Evolutionary conservation across 1,139 yeast genomes (phyloP), one percentile per base, ranked within the genome.

Genomic region (Hemisphaericaspora subhashii): DNA sequence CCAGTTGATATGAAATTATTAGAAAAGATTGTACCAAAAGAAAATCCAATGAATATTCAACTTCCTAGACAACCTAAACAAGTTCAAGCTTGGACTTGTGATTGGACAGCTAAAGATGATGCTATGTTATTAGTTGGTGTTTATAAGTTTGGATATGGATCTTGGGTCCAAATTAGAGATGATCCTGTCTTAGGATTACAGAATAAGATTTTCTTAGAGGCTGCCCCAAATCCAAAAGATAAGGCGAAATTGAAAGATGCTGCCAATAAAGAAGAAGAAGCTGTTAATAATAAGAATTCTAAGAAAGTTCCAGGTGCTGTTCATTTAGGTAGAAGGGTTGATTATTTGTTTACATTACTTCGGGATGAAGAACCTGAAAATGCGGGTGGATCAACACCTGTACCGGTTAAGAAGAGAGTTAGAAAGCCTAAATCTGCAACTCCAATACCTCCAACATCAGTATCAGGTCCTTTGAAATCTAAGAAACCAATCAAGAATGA

Each of bases 91-190:
- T 94, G 99, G 99, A 77, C 80, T 41, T 87, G 96, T 54, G 81
- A 79, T 27, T 94, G 99, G 99, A 70, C 73, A 3, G 72, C 74
- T 11, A 77, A 72, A 30, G 96, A 94, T 57, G 99, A 94, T 60
- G 85, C 89, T 32, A 85, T 83, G 81, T 70, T 94, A 39, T 62
- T 94, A 46, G 79, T 86, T 31, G 99, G 99, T 47, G 86, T 92
- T 23, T 77, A 79, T 57, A 89, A 88, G 60, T 88, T 90, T 62
- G 99, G 99, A 0, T 92, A 88, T 57, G 98, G 98, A 15, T 84
- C 96, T 0, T 94, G 98, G 98, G 62, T 77, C 6, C 90, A 86
- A 57, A 90, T 94, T 34, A 72, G 98, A 57, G 98, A 92, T 63
- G 98, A 94, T 64, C 98, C 98, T 1, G 76, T 87, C 41, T 72